Conservation (phyloP, 2,329 filamentous ascomycete genomes). For the Penicillium vulpinum region DNA sequence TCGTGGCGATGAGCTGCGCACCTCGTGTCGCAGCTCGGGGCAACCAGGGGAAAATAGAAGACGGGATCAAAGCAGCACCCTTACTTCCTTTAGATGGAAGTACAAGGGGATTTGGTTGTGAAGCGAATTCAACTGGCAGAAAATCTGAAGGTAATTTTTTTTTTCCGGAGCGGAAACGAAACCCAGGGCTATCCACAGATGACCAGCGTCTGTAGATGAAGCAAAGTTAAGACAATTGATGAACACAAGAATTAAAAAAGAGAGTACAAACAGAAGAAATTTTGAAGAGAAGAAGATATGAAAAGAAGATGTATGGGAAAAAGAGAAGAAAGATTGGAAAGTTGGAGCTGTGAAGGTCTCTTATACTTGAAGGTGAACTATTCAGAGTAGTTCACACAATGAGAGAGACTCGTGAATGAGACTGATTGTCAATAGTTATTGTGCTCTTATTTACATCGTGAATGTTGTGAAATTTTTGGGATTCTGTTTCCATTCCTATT, state of each 20-base stretch:
- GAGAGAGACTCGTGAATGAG: background rate
- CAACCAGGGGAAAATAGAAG: constrained; percentile 15
- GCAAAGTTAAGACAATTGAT: background rate
- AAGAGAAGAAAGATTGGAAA: constrained; percentile 1
- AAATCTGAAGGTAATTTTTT: constrained; percentile 20
- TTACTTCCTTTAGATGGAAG: constrained; percentile 5
- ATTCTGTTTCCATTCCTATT: background rate
- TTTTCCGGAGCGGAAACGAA: constrained; percentile 19
- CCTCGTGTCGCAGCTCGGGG: constrained; percentile 46
- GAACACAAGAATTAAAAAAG: background rate
- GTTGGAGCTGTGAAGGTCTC: background rate
- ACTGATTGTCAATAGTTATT: background rate
- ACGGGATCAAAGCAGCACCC: constrained; percentile 4
- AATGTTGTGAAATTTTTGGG: background rate
- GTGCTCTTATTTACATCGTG: background rate
- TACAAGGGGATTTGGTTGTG: constrained; percentile 6
- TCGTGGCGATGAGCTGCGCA: constrained; percentile 51
- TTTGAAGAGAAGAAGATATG: background rate
- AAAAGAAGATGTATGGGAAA: constrained; percentile 1
- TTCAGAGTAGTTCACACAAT: constrained; percentile 6
- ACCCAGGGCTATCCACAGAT: constrained; percentile 10
- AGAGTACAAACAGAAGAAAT: background rate
- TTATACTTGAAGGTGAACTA: background rate
- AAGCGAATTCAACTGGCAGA: constrained; percentile 23
- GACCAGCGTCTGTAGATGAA: background rate